These are phyloP conservation scores for Triticum urartu DNA, from an alignment of 176 grass and related monocot species.

Conservation along the genomic window DNA sequence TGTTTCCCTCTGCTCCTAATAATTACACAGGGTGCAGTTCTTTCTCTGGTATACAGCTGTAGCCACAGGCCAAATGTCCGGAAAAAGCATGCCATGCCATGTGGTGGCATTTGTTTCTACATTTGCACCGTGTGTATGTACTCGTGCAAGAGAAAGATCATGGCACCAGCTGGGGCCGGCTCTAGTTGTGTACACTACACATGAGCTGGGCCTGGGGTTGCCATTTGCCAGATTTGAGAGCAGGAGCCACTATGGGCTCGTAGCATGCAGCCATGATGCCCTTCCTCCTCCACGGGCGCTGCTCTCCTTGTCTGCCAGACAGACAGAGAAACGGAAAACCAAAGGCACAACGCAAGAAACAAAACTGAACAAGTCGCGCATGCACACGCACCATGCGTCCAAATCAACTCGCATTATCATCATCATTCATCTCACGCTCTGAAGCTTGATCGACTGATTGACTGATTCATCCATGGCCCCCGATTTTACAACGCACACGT, in stretches of 20 bases:
- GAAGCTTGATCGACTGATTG: neutral
- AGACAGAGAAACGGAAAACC: too few relatives aligned
- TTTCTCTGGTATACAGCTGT: conserved; percentile 31
- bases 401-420: too few relatives aligned
- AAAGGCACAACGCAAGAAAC: too few relatives aligned
- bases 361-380: too few relatives aligned
- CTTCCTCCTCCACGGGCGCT: neutral
- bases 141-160: neutral
- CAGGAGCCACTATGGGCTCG: too few relatives aligned
- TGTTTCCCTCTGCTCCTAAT: neutral
- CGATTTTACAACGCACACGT: conserved; percentile 23
- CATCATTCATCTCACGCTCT: neutral
- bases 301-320: neutral
- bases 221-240: neutral
- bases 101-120: neutral
- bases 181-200: neutral
- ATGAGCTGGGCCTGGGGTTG: neutral
- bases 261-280: neutral
- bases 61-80: neutral
- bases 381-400: too few relatives aligned
- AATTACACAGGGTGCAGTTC: neutral
- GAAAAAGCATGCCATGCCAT: neutral
- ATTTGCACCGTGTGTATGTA: neutral
- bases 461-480: neutral
- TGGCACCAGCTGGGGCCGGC: neutral